These are phyloP conservation scores for Micromonas pusilla DNA, from an alignment of 139 green algal genomes.

Conservation along the genomic window DNA sequence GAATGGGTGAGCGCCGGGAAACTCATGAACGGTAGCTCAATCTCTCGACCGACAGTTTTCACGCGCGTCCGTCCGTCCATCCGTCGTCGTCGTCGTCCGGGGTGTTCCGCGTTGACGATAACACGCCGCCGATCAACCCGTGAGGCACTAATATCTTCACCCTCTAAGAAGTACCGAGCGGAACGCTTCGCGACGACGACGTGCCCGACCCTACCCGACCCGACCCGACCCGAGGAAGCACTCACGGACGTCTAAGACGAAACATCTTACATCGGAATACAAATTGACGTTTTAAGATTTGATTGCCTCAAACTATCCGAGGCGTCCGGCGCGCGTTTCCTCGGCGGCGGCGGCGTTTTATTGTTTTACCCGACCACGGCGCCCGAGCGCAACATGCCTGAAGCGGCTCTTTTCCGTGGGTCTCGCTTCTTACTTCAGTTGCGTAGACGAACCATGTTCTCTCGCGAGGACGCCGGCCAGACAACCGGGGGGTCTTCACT, in stretches of 20 bases:
- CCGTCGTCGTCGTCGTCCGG: not conserved
- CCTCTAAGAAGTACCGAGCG: constrained; percentile 27
- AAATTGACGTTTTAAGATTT: constrained; percentile 3
- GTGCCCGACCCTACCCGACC: not conserved
- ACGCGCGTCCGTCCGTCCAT: not conserved
- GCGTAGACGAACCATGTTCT: constrained; percentile 7
- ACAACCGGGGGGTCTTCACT: constrained; percentile 18
- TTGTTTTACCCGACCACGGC: not conserved
- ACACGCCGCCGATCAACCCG: constrained; percentile 2
- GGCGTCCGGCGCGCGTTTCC: not conserved
- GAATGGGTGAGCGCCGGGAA: constrained; percentile 22
- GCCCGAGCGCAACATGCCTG: constrained; percentile 9
- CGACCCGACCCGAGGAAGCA: not conserved
- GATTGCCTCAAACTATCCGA: constrained; percentile 26
- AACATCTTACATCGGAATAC: constrained; percentile 2
- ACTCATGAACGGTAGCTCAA: constrained; percentile 9
- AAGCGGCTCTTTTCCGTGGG: not conserved
- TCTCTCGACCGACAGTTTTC: constrained; percentile 15
- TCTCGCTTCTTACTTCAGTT: constrained; percentile 22
- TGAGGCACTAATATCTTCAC: constrained; percentile 21
- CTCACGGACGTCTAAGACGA: not conserved
- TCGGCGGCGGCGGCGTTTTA: not conserved
- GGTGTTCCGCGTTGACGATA: not conserved
- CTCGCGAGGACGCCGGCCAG: not conserved
- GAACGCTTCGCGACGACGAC: not conserved